Conservation (phyloP, 2,329 filamentous ascomycete genomes). For the Emydomyces testavorans region DNA sequence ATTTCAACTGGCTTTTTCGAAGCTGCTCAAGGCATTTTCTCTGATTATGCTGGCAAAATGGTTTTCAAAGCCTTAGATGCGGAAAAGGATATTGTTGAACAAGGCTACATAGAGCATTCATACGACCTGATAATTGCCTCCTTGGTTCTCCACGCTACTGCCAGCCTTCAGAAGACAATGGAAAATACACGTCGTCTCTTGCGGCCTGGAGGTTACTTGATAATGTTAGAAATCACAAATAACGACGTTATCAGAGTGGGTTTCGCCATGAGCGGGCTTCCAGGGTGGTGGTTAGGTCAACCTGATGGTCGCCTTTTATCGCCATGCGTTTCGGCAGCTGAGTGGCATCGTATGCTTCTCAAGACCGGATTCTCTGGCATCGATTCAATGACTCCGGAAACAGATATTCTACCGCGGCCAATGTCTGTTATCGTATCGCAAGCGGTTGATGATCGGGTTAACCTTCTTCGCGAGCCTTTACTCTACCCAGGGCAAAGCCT, state of each 20-base stretch:
- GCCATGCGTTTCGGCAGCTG: neutral
- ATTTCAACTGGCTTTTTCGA: constrained; percentile 36
- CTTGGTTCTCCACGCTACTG: constrained; percentile 33
- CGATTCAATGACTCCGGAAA: constrained; percentile 8
- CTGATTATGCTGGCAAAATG: constrained; percentile 21
- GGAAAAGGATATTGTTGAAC: constrained; percentile 12
- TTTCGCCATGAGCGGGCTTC: constrained; percentile 24
- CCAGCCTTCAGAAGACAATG: constrained; percentile 19
- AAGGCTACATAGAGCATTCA: constrained; percentile 17
- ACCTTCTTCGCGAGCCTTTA: constrained; percentile 6
- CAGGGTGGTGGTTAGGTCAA: constrained; percentile 21
- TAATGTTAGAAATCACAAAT: constrained; percentile 34
- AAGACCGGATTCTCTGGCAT: constrained; percentile 14
- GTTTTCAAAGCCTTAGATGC: constrained; percentile 25
- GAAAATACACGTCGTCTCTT: constrained; percentile 31
- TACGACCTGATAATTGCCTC: constrained; percentile 34
- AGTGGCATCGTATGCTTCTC: constrained; percentile 12
- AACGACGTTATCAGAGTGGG: constrained; percentile 19
- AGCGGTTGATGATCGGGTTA: constrained; percentile 9
- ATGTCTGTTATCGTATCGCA: constrained; percentile 8
- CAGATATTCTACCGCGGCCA: neutral
- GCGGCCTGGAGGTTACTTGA: constrained; percentile 39
- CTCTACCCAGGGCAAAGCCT: neutral
- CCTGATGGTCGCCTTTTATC: constrained; percentile 6
- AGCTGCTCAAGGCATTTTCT: constrained; percentile 25